A percentile compares a stretch with the other conserved stretches of the same genome.
Conservation (phyloP, 768 basidiomycete species). For the Saitozyma podzolica region DNA sequence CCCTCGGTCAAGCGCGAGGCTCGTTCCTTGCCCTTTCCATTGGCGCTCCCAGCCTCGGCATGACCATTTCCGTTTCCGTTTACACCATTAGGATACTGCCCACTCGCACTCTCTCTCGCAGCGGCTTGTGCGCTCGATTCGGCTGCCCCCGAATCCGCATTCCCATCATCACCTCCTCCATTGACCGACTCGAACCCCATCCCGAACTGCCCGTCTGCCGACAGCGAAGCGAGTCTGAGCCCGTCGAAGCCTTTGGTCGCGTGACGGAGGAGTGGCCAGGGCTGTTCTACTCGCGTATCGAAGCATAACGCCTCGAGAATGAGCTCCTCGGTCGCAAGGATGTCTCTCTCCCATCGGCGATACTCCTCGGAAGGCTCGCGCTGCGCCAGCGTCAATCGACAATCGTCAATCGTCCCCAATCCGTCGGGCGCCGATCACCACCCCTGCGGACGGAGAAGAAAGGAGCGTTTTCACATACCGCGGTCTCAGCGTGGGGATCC, state of each 20-base stretch:
- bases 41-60: too few relatives aligned
- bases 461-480: background rate
- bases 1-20: background rate
- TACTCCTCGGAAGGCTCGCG: constrained; percentile 25
- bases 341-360: constrained; percentile 27
- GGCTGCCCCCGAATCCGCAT: background rate
- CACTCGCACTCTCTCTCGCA: background rate
- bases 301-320: constrained; percentile 48
- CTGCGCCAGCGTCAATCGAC: background rate
- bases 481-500: constrained; percentile 12
- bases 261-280: constrained; percentile 4
- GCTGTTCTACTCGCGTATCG: constrained; percentile 42
- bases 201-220: background rate
- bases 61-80: too few relatives aligned
- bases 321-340: constrained; percentile 45
- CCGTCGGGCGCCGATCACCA: background rate
- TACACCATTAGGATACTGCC: background rate
- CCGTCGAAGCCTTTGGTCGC: constrained; percentile 8
- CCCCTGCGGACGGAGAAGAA: background rate
- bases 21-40: too few relatives aligned
- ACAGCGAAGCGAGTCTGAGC: background rate
- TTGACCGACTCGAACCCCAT: background rate
- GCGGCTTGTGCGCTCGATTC: constrained; percentile 1
- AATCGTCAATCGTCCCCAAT: too few relatives aligned
- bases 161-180: constrained; percentile 1